Evolutionary conservation across 1,284 basidiomycete genomes (phyloP), one percentile per base, ranked within the genome.

Genomic region (Macrocybe sp.): DNA sequence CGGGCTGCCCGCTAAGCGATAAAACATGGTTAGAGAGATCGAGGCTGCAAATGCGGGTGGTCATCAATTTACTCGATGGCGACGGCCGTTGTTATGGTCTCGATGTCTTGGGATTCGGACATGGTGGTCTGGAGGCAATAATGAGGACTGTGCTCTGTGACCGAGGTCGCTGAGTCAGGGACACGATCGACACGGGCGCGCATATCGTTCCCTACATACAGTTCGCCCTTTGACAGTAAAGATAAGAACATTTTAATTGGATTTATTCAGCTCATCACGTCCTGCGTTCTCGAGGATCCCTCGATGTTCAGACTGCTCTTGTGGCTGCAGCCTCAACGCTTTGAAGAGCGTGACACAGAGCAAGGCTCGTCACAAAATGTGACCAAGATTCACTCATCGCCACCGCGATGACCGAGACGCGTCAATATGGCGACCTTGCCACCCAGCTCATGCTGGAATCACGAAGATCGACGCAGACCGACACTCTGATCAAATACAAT

Each of bases 401-500:
- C 28, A 53, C 56, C 54, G 58, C 56, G 48, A 72, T 70, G 67
- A 65, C 54, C 56, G 71, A 74, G 10, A 52, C 68, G 56, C 75
- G 76, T 55, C 85, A 88, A 61, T 85, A 81, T 58, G 81, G 85
- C 52, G 94, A 97, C 70, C 82, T 91, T 54, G 91, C 87, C 6
- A 89, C 90, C 4, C 86, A 92, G 65, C 85, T 99, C 48, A 77
- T 97, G 52, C 79, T 81, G 43, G 92, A 96, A 64, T 87, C 92
- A 3, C 83, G 88, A 31, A 78, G 93, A 22, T 90, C 92, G 1
- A 86, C 85, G 0, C 80, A 85, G 37, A 86, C 89, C 0, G 86
- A 92, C 55, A 85, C 86, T 2, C 75, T 98, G 14, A 78, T 92
- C 51, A 96, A 96, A 57, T 98, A 98, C 77, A 93, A 95, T 65